Evolutionary conservation across 495 filamentous ascomycete species (phyloP), one percentile per base, ranked within the genome.

Genomic region (Immersiella caudata): DNA sequence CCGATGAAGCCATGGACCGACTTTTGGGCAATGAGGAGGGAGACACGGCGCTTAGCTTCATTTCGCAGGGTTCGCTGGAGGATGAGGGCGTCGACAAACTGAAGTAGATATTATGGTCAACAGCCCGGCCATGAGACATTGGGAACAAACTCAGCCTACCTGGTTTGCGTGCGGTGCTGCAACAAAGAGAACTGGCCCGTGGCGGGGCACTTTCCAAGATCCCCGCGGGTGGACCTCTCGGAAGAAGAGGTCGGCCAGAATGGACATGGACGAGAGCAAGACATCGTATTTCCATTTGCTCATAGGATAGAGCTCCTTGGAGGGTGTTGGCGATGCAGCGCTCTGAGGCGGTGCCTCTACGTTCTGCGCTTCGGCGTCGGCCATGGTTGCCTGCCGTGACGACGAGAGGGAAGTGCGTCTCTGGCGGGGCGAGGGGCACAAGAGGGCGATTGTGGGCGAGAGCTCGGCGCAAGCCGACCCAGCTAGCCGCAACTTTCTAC

Each of bases 101-200:
- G 52, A 18, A 21, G 18, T 52, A 8, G 18, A 20, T 26, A 16
- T 18, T 56, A 64, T 27, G 0, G 66, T 73, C 55, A 72, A 68
- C 26, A 11, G 3, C 26, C 14, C 35, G 61, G 12, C 14, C 14
- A 1, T 2, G 36, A 35, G 8, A 20, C 6, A 26, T 49, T 33
- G 54, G 18, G 21, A 35, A 50, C 22, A 54, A 54, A 50, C 18
- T 21, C 52, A 61, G 62, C 74, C 18, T 26, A 93, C 92, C 87
- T 99, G 95, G 76, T 99, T 99, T 56, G 95, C 96, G 84, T 99
- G 95, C 68, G 95, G 95, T 21, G 96, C 95, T n/a, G 93, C 94
- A 67, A 99, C 95, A 74, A 99, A 94, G 50, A 99, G 93, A 63
- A 99, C 86, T 0, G 95, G 94, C 1, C 93, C 95, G 68, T 86